Evolutionary conservation across 2,329 filamentous ascomycete genomes (phyloP), one percentile per base, ranked within the genome.

Genomic region (Ambrosiella cleistominuta): DNA sequence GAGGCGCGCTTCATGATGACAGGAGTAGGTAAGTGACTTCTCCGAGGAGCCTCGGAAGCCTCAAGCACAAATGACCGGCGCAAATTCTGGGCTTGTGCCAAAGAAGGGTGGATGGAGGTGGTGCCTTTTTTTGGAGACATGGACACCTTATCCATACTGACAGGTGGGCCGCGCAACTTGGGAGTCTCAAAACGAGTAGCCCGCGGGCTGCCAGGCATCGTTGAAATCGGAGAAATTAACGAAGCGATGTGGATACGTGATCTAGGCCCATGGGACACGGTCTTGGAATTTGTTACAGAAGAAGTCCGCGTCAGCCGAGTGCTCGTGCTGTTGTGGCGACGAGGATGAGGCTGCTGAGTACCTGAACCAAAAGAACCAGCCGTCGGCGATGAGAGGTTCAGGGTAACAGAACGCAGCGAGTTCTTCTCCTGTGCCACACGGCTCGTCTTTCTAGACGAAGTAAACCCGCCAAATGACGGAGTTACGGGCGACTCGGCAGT

Each of bases 91-190:
- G 12, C 40, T 17, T 54, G 38, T 9, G 38, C 36, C n/a, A 38
- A 44, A 13, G 54, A 45, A 9, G 38, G 47, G 36, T 51, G 54
- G 9, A 51, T 47, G 35, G 45, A 39, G 19, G 40, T 38, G 9
- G 42, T 19, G 38, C 42, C 37, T 9, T 57, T 62, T 40, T 52
- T 53, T 19, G 56, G 42, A 49, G 50, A 49, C 11, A 17, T 57
- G 12, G 56, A 60, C 58, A 50, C 51, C 9, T 39, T 56, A 38
- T 53, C 53, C 44, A 56, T 55, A 37, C 53, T 58, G 13, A 58
- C 39, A 12, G 57, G 61, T 56, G 65, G 62, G 5, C 65, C 64
- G 45, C 47, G 53, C 12, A 53, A 17, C 35, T 56, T 60, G 17
- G 54, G 49, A 6, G 58, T 52, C 13, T 53, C 45, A 9, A 47